Evolutionary conservation across 305 asterid species (phyloP).

Genomic region (Rubia peregrina): DNA sequence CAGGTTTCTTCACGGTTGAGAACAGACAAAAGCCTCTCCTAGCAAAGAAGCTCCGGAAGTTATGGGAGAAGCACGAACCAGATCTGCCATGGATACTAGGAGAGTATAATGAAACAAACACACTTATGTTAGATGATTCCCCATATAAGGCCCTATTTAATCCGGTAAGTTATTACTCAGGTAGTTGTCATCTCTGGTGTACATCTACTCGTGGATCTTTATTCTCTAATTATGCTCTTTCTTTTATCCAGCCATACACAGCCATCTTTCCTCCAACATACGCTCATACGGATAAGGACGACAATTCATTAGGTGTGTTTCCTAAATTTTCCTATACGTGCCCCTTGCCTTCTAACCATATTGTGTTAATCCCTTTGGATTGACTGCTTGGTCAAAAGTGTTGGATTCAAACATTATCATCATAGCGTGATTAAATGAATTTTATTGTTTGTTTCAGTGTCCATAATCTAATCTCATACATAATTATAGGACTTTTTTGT

Average conservation of each 20-base stretch:
- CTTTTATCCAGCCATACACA: conserved; percentile 49
- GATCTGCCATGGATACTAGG: conserved; percentile 84
- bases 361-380: background rate
- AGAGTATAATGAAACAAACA: conserved; percentile 65
- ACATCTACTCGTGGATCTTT: background rate
- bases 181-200: background rate
- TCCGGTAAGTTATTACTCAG: conserved; percentile 53
- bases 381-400: background rate
- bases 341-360: background rate
- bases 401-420: background rate
- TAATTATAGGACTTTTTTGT: background rate
- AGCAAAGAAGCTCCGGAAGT: conserved; percentile 62
- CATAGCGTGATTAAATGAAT: background rate
- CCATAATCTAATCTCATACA: background rate
- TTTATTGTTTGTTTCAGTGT: background rate
- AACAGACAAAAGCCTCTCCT: conserved; percentile 61
- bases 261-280: conserved; percentile 73
- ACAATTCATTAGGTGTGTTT: conserved; percentile 74
- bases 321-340: background rate
- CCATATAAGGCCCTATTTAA: conserved; percentile 73
- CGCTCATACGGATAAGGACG: conserved; percentile 36
- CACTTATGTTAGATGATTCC: conserved; percentile 80
- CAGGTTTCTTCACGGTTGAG: conserved; percentile 55
- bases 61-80: conserved; percentile 66
- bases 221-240: conserved; percentile 13